phyloP scores from a whole-genome alignment of 208 protist genomes.

The Lotmaria passim region DNA sequence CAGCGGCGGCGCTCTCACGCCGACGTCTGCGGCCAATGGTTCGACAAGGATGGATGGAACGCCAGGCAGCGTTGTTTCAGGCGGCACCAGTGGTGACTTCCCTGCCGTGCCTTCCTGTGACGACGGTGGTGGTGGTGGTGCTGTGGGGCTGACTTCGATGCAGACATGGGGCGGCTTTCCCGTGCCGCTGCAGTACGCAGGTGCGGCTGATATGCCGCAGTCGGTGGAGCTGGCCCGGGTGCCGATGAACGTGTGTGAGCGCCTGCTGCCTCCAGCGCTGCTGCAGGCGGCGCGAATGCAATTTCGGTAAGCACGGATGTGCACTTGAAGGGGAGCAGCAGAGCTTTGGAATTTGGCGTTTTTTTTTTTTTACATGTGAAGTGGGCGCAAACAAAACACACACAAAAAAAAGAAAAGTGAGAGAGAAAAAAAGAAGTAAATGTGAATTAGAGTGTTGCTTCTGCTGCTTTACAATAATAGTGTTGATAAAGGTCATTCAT shows the following conservation, averaged over 20 bases:
- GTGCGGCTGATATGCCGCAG: conserved; percentile 17
- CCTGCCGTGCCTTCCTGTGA: conserved; percentile 3
- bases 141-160: conserved; percentile 8
- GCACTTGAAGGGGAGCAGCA: background rate
- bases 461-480: no score
- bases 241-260: conserved; percentile 50
- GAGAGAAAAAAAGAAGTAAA: no score
- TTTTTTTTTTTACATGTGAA: no score
- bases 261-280: conserved; percentile 48
- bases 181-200: conserved; percentile 32
- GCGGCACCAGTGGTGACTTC: conserved; percentile 11
- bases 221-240: conserved; percentile 34
- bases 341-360: no score
- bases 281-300: conserved; percentile 35
- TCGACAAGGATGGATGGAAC: no score
- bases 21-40: no score
- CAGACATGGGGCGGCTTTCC: conserved; percentile 35
- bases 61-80: background rate
- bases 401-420: no score
- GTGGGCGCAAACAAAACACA: no score
- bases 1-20: background rate
- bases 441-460: no score
- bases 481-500: no score
- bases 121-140: no score
- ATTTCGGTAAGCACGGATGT: conserved; percentile 13